Evolutionary conservation across 2,329 filamentous ascomycete species (phyloP).

Genomic region (Fusarium ramigenum): DNA sequence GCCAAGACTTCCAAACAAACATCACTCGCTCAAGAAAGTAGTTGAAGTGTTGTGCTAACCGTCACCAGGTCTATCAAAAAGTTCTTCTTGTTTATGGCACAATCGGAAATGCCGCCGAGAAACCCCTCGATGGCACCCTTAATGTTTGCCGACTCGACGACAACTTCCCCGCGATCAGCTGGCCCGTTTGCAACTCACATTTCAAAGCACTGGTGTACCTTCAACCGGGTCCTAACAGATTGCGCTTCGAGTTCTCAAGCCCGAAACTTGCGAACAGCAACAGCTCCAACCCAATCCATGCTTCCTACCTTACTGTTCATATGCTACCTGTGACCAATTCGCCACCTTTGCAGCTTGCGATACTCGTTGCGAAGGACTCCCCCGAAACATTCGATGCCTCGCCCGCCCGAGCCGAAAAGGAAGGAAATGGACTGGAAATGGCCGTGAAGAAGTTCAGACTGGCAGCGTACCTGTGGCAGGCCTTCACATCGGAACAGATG

Average conservation of each 20-base stretch:
- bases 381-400: constrained; percentile 84
- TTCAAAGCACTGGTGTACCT: constrained; percentile 94
- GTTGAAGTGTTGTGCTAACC: constrained; percentile 36
- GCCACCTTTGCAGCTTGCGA: constrained; percentile 88
- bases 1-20: constrained; percentile 11
- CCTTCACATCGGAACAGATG: constrained; percentile 98
- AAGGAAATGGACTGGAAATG: constrained; percentile 82
- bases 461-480: constrained; percentile 96
- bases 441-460: constrained; percentile 92
- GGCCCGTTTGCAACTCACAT: constrained; percentile 88
- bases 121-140: constrained; percentile 79
- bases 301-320: constrained; percentile 82
- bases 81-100: constrained; percentile 83
- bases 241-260: constrained; percentile 88
- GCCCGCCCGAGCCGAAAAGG: constrained; percentile 77
- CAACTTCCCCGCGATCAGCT: constrained; percentile 80
- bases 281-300: constrained; percentile 75
- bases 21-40: background rate
- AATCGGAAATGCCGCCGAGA: constrained; percentile 76
- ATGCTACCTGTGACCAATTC: constrained; percentile 82
- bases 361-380: constrained; percentile 89
- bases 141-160: constrained; percentile 86
- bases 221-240: constrained; percentile 86
- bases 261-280: constrained; percentile 79
- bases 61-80: constrained; percentile 84